These are phyloP conservation scores for Fusarium liriodendri DNA, from an alignment of 2,329 filamentous ascomycete species.

Conservation along the genomic window DNA sequence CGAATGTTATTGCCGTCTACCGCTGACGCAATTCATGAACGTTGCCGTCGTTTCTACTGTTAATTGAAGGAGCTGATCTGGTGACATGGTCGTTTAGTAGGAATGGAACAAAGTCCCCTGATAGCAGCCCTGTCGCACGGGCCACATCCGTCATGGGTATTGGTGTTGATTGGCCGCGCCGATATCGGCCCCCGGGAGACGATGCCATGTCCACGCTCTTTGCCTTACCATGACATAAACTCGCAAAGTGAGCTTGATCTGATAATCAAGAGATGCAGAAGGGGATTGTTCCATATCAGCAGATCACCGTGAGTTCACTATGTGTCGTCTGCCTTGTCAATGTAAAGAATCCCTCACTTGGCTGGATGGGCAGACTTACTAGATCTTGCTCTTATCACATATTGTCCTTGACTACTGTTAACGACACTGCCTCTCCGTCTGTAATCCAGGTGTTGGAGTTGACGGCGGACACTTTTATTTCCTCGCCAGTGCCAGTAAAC, in stretches of 20 bases:
- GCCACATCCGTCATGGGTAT: background rate
- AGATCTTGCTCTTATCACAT: background rate
- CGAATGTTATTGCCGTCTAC: background rate
- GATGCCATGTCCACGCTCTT: background rate
- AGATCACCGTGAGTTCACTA: background rate
- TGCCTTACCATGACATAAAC: background rate
- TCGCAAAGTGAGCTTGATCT: background rate
- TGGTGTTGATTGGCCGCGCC: background rate
- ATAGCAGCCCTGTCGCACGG: background rate
- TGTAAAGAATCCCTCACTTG: background rate
- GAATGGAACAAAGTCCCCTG: background rate
- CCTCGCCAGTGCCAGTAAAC: too few relatives aligned
- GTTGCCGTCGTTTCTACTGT: background rate
- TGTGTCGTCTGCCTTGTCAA: background rate
- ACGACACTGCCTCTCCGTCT: background rate
- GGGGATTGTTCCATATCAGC: background rate
- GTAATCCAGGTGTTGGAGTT: too few relatives aligned
- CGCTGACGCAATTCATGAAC: background rate
- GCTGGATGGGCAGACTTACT: background rate
- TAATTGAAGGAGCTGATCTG: background rate
- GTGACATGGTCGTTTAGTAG: background rate
- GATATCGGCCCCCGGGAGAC: background rate
- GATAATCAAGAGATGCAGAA: background rate
- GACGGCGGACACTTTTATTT: too few relatives aligned
- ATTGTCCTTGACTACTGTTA: background rate